phyloP scores from a whole-genome alignment of 2,329 filamentous ascomycete genomes.

The Fusarium sp. region DNA sequence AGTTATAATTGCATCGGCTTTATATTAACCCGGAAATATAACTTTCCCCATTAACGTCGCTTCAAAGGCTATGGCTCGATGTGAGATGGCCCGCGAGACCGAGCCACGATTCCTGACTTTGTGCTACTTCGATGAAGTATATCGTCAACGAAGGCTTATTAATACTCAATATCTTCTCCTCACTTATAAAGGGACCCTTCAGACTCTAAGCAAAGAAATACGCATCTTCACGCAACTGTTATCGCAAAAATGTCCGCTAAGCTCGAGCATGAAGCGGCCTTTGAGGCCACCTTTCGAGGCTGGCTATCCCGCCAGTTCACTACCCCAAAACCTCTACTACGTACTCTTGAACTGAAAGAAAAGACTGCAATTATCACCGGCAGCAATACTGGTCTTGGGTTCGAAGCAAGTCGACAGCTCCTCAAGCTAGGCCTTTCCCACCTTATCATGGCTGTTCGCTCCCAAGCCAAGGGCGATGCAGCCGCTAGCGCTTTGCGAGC shows the following conservation, averaged over 20 bases:
- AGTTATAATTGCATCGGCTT: accelerated
- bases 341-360: accelerated
- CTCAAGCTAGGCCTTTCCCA: neutral
- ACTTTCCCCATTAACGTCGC: accelerated
- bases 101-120: accelerated
- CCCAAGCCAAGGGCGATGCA: neutral
- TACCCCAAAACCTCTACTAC: neutral
- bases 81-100: neutral
- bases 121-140: neutral
- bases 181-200: neutral
- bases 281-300: neutral
- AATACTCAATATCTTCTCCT: neutral
- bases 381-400: neutral
- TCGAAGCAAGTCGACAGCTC: neutral
- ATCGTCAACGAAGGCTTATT: neutral
- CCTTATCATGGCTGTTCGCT: neutral
- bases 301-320: neutral
- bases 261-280: neutral
- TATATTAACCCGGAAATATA: accelerated
- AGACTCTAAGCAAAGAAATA: accelerated
- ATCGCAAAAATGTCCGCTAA: neutral
- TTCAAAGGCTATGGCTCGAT: accelerated
- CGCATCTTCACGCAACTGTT: accelerated
- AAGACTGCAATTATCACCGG: neutral
- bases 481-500: neutral